Evolutionary conservation across 2,329 filamentous ascomycete genomes (phyloP).

Genomic region (Dactylonectria estremocensis): DNA sequence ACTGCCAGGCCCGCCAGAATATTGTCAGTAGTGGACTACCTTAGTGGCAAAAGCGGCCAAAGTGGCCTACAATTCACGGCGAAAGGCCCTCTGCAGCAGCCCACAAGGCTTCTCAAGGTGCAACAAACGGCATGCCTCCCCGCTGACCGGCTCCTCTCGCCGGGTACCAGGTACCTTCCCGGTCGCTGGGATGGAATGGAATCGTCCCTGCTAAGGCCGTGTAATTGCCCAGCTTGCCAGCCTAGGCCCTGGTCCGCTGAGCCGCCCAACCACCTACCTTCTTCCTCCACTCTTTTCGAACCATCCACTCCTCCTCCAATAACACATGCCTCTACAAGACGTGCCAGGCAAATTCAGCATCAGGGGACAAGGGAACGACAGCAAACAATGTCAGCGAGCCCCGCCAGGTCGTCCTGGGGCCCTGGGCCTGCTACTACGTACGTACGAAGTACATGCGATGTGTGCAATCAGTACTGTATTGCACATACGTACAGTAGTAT

Average conservation of each 20-base stretch:
- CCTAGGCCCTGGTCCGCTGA: slow-evolving; percentile 29
- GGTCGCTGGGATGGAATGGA: neutral
- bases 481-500: too few relatives aligned
- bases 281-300: neutral
- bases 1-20: slow-evolving; percentile 4
- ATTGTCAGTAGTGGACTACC: too few relatives aligned
- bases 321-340: neutral
- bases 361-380: slow-evolving; percentile 7
- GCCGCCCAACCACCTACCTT: slow-evolving; percentile 29
- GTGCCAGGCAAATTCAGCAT: slow-evolving; percentile 13
- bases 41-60: slow-evolving; percentile 13
- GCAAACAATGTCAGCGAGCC: slow-evolving; percentile 4
- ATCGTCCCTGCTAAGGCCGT: slow-evolving; percentile 10
- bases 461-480: too few relatives aligned
- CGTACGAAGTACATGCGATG: too few relatives aligned
- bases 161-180: slow-evolving; percentile 6
- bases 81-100: neutral
- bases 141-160: slow-evolving; percentile 5
- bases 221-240: slow-evolving; percentile 2
- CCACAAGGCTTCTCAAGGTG: neutral
- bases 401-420: slow-evolving; percentile 24
- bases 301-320: slow-evolving; percentile 6
- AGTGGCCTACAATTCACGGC: neutral
- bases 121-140: neutral
- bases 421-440: slow-evolving; percentile 1